These are phyloP conservation scores for Coriaria nepalensis DNA, from an alignment of 306 rosid genomes.

Conservation along the genomic window DNA sequence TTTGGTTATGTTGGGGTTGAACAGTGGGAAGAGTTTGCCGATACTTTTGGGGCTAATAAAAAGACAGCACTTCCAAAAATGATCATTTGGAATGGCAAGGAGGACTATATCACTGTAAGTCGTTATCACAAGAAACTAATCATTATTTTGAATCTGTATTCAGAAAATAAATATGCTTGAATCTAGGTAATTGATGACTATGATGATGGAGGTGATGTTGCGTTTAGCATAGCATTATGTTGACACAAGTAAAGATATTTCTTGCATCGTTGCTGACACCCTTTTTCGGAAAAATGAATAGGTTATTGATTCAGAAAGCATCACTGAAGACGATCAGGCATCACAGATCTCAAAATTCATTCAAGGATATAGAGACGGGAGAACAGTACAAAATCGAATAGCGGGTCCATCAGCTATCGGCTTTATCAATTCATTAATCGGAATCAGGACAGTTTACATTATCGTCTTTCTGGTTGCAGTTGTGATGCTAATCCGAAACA, in stretches of 20 bases:
- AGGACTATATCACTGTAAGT: conserved; percentile 67
- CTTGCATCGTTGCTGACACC: no score
- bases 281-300: conserved; percentile 13
- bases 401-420: conserved; percentile 37
- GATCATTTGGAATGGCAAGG: conserved; percentile 75
- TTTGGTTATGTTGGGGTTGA: conserved; percentile 75
- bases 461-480: conserved; percentile 46
- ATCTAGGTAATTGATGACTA: conserved; percentile 9
- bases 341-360: conserved; percentile 53
- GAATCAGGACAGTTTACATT: conserved; percentile 52
- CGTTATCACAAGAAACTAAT: neutral
- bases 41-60: conserved; percentile 44
- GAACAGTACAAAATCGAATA: conserved; percentile 33
- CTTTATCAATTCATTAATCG: conserved; percentile 33
- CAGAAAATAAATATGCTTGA: no score
- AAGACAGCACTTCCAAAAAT: conserved; percentile 56
- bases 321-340: conserved; percentile 59
- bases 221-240: no score
- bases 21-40: conserved; percentile 82
- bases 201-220: no score
- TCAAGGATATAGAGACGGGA: conserved; percentile 78
- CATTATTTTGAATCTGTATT: conserved; percentile 2
- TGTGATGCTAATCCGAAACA: conserved; percentile 32
- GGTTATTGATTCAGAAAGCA: conserved; percentile 72
- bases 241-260: no score